A percentile compares a stretch with the other conserved stretches of the same genome.
These are phyloP conservation scores for Gentiana dahurica DNA, from an alignment of 257 asterid species.

Conservation along the genomic window DNA sequence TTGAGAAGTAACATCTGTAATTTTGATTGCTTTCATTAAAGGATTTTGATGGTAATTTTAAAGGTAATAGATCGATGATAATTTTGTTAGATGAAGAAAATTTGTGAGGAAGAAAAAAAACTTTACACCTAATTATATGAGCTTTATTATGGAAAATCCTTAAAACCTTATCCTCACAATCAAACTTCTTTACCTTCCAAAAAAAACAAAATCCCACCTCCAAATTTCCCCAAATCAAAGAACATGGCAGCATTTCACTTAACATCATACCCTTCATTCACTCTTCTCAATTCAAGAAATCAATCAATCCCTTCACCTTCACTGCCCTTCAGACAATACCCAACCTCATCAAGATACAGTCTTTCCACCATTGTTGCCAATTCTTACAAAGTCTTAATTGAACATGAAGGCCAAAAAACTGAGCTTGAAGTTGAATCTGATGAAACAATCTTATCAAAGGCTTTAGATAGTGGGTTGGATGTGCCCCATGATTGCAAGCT, in stretches of 20 bases:
- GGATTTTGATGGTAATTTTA: no score
- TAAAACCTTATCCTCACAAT: conserved; percentile 14
- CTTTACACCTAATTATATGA: no score
- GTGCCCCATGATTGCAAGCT: conserved; percentile 91
- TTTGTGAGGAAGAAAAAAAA: no score
- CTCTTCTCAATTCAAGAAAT: conserved; percentile 15
- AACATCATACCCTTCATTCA: conserved; percentile 21
- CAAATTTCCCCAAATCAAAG: conserved; percentile 2
- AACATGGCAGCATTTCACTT: conserved; percentile 27
- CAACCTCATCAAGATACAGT: conserved; percentile 2
- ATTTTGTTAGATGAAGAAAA: no score
- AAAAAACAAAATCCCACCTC: background rate
- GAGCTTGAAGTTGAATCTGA: conserved; percentile 75
- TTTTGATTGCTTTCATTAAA: no score
- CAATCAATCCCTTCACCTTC: conserved; percentile 14
- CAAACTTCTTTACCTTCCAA: background rate
- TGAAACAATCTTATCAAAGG: conserved; percentile 71
- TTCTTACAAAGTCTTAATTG: conserved; percentile 58
- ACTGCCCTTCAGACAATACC: conserved; percentile 6
- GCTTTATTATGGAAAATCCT: no score
- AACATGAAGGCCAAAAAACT: conserved; percentile 40
- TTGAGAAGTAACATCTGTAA: no score
- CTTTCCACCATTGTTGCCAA: conserved; percentile 12
- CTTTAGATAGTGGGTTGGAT: conserved; percentile 46
- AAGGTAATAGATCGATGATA: no score